Base-by-base conservation (phyloP, 495 filamentous ascomycete genomes). In the Trichocladium uniseriatum region DNA sequence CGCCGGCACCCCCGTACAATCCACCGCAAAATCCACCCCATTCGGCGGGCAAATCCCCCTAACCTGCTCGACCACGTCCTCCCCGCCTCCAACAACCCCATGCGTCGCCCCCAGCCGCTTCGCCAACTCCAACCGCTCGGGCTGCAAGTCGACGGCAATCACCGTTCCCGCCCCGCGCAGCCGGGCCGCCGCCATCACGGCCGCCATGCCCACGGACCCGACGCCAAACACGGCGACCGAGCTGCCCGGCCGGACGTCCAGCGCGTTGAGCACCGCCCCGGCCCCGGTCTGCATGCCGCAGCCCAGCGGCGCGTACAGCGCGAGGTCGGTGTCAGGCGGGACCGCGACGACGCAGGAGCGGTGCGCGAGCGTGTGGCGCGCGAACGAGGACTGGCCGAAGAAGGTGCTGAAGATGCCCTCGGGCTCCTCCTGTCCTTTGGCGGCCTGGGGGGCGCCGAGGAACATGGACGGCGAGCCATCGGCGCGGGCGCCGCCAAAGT, bases 141-240 rank as follows among this genome's bases (percentile, higher is more conserved):
- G 61, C 39, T 80, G 72, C 43, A 88, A 71, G 64, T 91, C 86
- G 9, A 87, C 80, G 0, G 74, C 68, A 1, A 86, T 70, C 10
- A 89, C 64, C 72, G 38, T 53, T n/a, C 19, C 22, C 5, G 53
- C 55, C 1, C 36, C 43, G 10, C 40, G 15, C 7, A 63, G 49
- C 9, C 43, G 39, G 2, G 54, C 51, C 13, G 57, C 57, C 8
- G 55, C 80, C 61, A 76, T 57, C 6, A 76, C 77, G 47, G 79
- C 84, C 10, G 87, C 70, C 41, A 90, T 68, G 0, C 86, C 86
- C 0, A 90, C 77, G 0, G 81, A 78, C 0, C 86, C 86, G 14
- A 83, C 80, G 0, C 86, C 86, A 54, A 88, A 82, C 3, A 92
- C 77, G 0, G 88, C 74, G 0, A 89, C 75, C 5, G 61, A 67